Conservation (phyloP, 1,284 basidiomycete species). For the Boletus chippewaensis region DNA sequence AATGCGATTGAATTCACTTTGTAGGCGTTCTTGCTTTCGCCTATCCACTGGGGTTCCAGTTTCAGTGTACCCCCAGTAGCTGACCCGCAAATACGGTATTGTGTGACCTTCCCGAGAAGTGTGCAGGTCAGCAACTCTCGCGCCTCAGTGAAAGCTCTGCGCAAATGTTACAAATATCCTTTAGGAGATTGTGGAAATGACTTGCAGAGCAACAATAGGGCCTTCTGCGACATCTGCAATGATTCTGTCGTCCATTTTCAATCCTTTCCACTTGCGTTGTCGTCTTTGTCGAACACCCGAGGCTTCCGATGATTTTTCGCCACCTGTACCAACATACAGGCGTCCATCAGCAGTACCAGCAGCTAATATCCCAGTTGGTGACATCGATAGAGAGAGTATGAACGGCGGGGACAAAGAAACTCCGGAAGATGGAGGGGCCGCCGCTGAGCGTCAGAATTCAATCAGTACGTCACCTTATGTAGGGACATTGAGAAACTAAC, state of each 20-base stretch:
- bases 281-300: constrained; percentile 44
- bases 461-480: constrained; percentile 3
- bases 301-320: constrained; percentile 42
- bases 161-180: constrained; percentile 2
- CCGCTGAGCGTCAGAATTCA: constrained; percentile 29
- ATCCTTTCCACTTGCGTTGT: constrained; percentile 65
- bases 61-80: constrained; percentile 29
- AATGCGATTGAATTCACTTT: constrained; percentile 59
- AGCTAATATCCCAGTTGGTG: constrained; percentile 52
- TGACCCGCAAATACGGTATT: constrained; percentile 38
- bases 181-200: constrained; percentile 5
- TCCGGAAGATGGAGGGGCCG: constrained; percentile 37
- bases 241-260: constrained; percentile 43
- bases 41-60: constrained; percentile 42
- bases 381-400: constrained; percentile 53
- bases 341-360: constrained; percentile 70
- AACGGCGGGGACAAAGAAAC: constrained; percentile 68
- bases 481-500: constrained; percentile 34
- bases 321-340: constrained; percentile 60
- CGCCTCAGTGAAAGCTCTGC: constrained; percentile 46
- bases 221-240: constrained; percentile 55
- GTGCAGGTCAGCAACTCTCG: constrained; percentile 49
- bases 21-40: constrained; percentile 36
- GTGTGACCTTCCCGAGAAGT: constrained; percentile 49
- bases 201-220: constrained; percentile 63